phyloP scores from a whole-genome alignment of 345 rosid genomes.

The Firmiana major region DNA sequence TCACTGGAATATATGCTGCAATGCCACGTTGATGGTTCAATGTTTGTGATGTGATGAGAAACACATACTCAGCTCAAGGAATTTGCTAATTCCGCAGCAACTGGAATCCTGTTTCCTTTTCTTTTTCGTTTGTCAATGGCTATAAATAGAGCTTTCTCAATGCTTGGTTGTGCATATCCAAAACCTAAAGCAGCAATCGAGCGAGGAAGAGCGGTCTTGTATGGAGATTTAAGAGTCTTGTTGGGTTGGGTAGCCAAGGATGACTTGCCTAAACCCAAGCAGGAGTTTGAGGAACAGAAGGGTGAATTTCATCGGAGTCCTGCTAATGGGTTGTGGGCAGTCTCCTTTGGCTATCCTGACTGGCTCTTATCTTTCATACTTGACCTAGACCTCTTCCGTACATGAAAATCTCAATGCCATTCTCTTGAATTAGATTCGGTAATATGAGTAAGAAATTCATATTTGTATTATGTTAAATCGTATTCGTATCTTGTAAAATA shows the following conservation, averaged over 20 bases:
- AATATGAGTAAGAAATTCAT: too few relatives aligned
- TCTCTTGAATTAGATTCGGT: too few relatives aligned
- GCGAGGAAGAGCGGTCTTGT: constrained; percentile 43
- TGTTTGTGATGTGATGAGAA: not conserved
- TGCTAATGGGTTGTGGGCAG: constrained; percentile 21
- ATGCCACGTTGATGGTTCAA: not conserved
- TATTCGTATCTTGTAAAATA: too few relatives aligned
- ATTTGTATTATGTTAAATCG: too few relatives aligned
- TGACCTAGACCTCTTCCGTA: constrained; percentile 29
- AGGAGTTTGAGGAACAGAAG: not conserved
- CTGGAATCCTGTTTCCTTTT: not conserved
- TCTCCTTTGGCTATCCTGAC: constrained; percentile 36
- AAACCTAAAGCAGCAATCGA: not conserved
- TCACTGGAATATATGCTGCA: not conserved
- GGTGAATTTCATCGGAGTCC: not conserved
- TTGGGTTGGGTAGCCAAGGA: constrained; percentile 56
- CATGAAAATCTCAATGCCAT: not conserved
- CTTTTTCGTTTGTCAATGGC: not conserved
- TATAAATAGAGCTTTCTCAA: constrained; percentile 24
- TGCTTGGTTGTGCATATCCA: not conserved
- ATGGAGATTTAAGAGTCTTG: constrained; percentile 38
- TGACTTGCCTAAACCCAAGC: constrained; percentile 44
- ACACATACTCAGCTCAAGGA: not conserved
- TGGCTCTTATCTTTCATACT: constrained; percentile 33
- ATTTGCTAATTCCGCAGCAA: not conserved